Base-by-base conservation (phyloP, 2,329 filamentous ascomycete species). In the Aureobasidium sp. region DNA sequence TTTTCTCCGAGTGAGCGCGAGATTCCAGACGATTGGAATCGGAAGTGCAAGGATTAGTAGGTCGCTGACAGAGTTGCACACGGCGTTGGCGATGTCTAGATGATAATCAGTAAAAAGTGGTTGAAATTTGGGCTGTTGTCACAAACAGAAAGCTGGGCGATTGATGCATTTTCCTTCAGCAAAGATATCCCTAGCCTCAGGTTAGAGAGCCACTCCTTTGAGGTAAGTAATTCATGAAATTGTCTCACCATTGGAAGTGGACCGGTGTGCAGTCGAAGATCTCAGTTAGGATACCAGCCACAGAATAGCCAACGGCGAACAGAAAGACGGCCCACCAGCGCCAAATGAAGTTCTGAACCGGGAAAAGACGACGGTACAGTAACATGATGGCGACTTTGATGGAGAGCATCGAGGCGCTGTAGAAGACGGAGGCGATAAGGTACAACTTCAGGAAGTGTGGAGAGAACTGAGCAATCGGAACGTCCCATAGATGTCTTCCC, bases 381-480 rank as follows among this genome's bases (percentile, higher is more conserved):
- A 62, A 54, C 47, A 62, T 55, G 41, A 62, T 59, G n/a, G 61
- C 53, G n/a, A 62, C n/a, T 25, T 61, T 62, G 36, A 59, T 45
- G 61, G 78, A 69, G 0, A 61, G 50, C 59, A 61, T 61, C 8
- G 49, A 61, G 3, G 59, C 39, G 59, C 59, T 61, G 49, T 61
- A 61, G 14, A 55, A 47, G 9, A 61, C 41, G 5, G 59, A 45
- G 49, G 49, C 48, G 16, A 55, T 47, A 14, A 61, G 50, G 30
- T 61, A 61, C 30, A 48, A 3, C 49, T 27, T 37, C 3, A 61
- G 50, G 27, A 61, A 61, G 41, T 37, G 25, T 27, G 59, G 59
- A 25, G 49, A 55, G 59, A 61, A 61, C 8, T 25, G 39, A 16
- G 59, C 49, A 1, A 61, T 10, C 10, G 59, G 59, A 2, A 61